Percentiles rank a stretch among this genome's conserved stretches.
These are phyloP conservation scores for Hsuehochloa calcarea DNA, from an alignment of 176 grass and related monocot genomes.

Conservation along the genomic window DNA sequence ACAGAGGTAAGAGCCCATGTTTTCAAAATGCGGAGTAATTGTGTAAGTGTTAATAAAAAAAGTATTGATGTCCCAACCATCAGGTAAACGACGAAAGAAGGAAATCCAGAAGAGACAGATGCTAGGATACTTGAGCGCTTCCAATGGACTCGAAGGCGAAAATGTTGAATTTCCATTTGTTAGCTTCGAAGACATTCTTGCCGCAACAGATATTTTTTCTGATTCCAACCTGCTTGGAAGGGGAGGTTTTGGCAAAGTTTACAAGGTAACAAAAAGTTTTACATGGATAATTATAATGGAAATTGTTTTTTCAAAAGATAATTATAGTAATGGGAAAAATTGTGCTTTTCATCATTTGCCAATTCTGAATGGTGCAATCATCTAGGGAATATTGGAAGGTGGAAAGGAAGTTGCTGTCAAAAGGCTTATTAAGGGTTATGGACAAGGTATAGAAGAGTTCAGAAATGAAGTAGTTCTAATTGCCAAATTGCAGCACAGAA, in stretches of 20 bases:
- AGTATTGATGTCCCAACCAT: neutral
- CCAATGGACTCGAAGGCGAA: neutral
- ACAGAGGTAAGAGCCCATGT: neutral
- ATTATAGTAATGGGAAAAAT: neutral
- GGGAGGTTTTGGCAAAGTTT: slow-evolving; percentile 51
- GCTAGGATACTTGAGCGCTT: neutral
- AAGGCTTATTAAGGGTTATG: slow-evolving; percentile 29
- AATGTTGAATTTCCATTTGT: slow-evolving; percentile 18
- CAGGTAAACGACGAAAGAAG: neutral
- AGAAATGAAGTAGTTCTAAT: slow-evolving; percentile 22
- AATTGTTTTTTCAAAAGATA: neutral
- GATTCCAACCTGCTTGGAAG: slow-evolving; percentile 29
- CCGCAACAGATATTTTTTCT: slow-evolving; percentile 41
- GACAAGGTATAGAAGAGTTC: slow-evolving; percentile 29
- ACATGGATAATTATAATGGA: no score
- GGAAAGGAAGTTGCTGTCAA: slow-evolving; percentile 32
- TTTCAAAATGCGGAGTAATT: neutral
- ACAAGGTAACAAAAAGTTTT: slow-evolving; percentile 27
- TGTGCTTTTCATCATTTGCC: no score
- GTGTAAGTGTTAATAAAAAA: neutral
- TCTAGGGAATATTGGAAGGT: slow-evolving; percentile 14
- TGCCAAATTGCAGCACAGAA: neutral
- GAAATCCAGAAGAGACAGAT: neutral
- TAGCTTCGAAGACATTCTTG: slow-evolving; percentile 18
- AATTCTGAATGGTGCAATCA: neutral